Conservation (phyloP, 306 rosid species). For the Delonix regia region DNA sequence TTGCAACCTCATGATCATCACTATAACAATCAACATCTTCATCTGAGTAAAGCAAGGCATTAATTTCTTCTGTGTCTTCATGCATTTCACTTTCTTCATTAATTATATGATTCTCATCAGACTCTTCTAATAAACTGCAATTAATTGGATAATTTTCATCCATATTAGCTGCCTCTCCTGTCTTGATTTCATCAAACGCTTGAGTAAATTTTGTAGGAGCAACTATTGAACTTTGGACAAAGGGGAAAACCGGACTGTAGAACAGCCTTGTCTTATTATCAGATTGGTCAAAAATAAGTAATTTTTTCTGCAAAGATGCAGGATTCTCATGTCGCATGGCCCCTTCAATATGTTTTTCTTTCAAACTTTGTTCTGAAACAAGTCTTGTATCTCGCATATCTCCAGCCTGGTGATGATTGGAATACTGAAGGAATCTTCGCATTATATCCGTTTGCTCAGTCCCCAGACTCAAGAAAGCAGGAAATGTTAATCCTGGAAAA, state of each 20-base stretch:
- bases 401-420: conserved; percentile 21
- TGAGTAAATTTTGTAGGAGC: conserved; percentile 29
- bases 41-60: conserved; percentile 85
- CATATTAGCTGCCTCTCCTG: conserved; percentile 23
- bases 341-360: conserved; percentile 34
- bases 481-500: conserved; percentile 49
- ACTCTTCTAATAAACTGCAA: conserved; percentile 39
- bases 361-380: conserved; percentile 36
- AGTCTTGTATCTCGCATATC: background rate
- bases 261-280: conserved; percentile 67
- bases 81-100: conserved; percentile 76
- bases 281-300: conserved; percentile 70
- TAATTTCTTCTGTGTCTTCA: conserved; percentile 87
- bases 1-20: conserved; percentile 74
- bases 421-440: conserved; percentile 47
- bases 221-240: conserved; percentile 46
- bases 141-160: conserved; percentile 39
- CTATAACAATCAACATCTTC: conserved; percentile 36
- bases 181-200: conserved; percentile 32
- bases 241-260: conserved; percentile 54
- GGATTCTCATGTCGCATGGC: conserved; percentile 45
- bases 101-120: conserved; percentile 47
- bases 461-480: conserved; percentile 41
- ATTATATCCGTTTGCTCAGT: conserved; percentile 46
- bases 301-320: conserved; percentile 59